Percentiles rank a stretch among this genome's conserved stretches.
phyloP scores from a whole-genome alignment of 2,329 filamentous ascomycete species.

The Aspergillus sp. region DNA sequence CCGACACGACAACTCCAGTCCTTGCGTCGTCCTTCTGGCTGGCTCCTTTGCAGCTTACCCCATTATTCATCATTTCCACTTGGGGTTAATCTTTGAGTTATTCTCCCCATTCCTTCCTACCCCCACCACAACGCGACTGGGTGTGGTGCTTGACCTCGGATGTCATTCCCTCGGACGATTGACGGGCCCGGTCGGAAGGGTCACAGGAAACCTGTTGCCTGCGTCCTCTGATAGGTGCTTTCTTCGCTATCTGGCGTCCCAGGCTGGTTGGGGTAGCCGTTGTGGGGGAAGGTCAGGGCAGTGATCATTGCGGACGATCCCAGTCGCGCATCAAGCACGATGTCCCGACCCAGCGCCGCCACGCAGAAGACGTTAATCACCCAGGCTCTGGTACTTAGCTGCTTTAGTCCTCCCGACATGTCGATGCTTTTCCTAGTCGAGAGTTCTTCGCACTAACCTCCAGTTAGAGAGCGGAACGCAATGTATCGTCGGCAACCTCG shows the following conservation, averaged over 20 bases:
- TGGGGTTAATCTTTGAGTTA: neutral
- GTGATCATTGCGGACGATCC: constrained; percentile 9
- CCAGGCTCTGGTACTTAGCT: constrained; percentile 29
- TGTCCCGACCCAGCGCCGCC: constrained; percentile 27
- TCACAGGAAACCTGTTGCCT: constrained; percentile 3
- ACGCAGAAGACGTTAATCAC: constrained; percentile 26
- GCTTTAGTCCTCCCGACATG: neutral
- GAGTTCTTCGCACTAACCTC: constrained; percentile 20
- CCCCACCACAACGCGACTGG: neutral
- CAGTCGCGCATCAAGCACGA: constrained; percentile 17
- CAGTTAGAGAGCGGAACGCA: constrained; percentile 53
- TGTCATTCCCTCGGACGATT: constrained; percentile 9
- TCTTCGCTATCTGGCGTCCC: neutral
- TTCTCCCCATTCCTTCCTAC: neutral
- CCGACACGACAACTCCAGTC: constrained; percentile 6
- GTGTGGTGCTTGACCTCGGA: constrained; percentile 15
- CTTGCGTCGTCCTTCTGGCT: neutral
- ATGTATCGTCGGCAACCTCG: constrained; percentile 50
- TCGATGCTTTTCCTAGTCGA: neutral
- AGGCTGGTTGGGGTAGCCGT: constrained; percentile 4
- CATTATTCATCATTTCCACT: neutral
- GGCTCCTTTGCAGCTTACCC: neutral
- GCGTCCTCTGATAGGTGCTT: constrained; percentile 9
- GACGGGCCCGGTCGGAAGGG: constrained; percentile 13
- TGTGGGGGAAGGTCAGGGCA: constrained; percentile 5